phyloP scores from a whole-genome alignment of 1,284 basidiomycete species.

The Puccinia horiana region DNA sequence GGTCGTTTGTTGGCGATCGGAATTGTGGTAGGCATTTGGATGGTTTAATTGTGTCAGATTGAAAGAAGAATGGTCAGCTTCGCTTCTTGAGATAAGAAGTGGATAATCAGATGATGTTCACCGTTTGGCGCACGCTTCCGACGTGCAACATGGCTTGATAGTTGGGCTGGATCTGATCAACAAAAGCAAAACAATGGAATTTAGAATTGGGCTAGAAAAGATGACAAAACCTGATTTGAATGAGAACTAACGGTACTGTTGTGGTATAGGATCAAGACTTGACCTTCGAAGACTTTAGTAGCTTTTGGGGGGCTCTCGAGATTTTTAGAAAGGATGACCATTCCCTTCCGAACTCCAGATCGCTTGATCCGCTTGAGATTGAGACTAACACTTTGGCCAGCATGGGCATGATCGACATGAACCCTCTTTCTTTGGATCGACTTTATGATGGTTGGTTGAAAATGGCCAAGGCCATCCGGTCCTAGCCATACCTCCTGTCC shows the following conservation, averaged over 20 bases:
- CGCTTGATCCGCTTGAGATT: constrained; percentile 86
- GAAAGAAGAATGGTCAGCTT: background rate
- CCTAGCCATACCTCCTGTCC: constrained; percentile 78
- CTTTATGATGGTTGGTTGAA: constrained; percentile 76
- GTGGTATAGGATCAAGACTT: constrained; percentile 79
- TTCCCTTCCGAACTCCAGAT: constrained; percentile 81
- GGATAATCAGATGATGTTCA: constrained; percentile 65
- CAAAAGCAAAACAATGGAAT: constrained; percentile 47
- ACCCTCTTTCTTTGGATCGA: constrained; percentile 93
- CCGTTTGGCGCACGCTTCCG: constrained; percentile 82
- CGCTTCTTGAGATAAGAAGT: background rate
- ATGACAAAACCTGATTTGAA: constrained; percentile 51
- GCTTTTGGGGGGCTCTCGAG: constrained; percentile 73
- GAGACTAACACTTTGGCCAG: constrained; percentile 90
- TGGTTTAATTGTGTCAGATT: constrained; percentile 36
- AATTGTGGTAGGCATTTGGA: constrained; percentile 65
- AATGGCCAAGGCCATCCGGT: constrained; percentile 90
- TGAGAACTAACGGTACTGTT: constrained; percentile 88
- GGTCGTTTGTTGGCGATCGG: constrained; percentile 61
- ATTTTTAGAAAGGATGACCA: constrained; percentile 81
- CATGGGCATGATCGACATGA: constrained; percentile 78
- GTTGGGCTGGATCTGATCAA: constrained; percentile 50
- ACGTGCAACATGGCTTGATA: constrained; percentile 56
- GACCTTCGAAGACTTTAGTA: constrained; percentile 75
- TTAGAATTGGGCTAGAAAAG: background rate